Evolutionary conservation across 2,329 filamentous ascomycete genomes (phyloP), one percentile per base, ranked within the genome.

Genomic region (Ceratocystis harringtonii): DNA sequence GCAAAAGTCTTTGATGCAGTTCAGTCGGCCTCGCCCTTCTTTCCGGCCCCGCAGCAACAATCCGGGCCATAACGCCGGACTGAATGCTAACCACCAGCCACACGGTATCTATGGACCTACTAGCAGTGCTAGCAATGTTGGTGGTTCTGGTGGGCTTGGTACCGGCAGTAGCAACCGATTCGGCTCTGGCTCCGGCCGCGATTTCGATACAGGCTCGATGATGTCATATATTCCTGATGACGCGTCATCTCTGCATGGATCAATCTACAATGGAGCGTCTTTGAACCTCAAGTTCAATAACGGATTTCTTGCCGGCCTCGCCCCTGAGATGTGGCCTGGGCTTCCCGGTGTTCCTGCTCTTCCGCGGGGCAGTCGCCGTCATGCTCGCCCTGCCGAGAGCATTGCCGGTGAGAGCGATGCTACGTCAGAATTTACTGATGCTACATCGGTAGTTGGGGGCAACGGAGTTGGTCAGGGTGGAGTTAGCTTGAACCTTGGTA

Each of bases 221-320:
- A 81, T 96, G 71, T 94, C 92, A 17, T 97, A 95, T 74, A 96
- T 99, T 68, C 90, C 92, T 1, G 94, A 99, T 71, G 94, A 99
- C 74, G 91, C 96, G 50, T 97, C 92, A 7, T 96, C 92, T 1
- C 88, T 99, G 58, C 92, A 97, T 75, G 92, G 91, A 61, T 96
- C 91, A 57, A 87, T 91, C 0, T 84, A 97, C 63, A 91, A 91
- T 65, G 91, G 91, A 45, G 88, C 89, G 44, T 88, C 87, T n/a
- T 80, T 95, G 36, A 76, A 86, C 64, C 86, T 87, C 61, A 89
- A 90, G 28, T 97, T 92, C 74, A 94, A 94, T 17, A 88, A 89
- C 19, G 95, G 96, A 88, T 99, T 99, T 76, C 58, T 67, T 5
- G 91, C 90, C 66, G 89, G 87, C 74, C 97, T 99, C 76, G 86